Base-by-base conservation (phyloP, 2,329 filamentous ascomycete species). In the Gliomastix tumulicola region DNA sequence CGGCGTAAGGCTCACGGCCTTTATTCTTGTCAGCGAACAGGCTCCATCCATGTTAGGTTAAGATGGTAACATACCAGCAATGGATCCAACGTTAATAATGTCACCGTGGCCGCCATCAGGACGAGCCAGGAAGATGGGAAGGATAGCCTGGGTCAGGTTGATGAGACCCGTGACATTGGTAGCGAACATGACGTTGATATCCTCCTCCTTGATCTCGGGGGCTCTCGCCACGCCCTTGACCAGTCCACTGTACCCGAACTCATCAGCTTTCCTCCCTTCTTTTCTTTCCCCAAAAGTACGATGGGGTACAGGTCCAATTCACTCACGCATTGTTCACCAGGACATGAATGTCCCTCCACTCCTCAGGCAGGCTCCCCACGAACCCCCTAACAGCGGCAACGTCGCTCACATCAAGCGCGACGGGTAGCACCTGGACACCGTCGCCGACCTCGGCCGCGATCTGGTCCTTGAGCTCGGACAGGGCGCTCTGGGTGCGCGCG, bases 101-200 rank as follows among this genome's bases (percentile, higher is more conserved):
- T 97, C 92, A 49, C 90, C 90, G 30, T 75, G 69, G 39, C 88
- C 89, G 41, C 84, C 82, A 39, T 90, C 73, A 54, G 64, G 76
- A 60, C 74, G 85, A 49, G 76, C 69, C 61, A 88, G 83, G 71
- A 89, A 94, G 56, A 88, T 80, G 36, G 85, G 79, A 15, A 97
- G 62, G 30, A 96, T 71, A 32, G 86, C 86, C 69, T 98, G 92
- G 1, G 92, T 97, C 84, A 97, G 87, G 69, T 90, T 86, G 68
- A 98, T 92, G 22, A 98, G 71, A 20, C 92, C 92, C 3, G 84
- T 92, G 36, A 97, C 89, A 58, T 98, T 98, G 40, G 92, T 97
- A 32, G 76, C 66, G 56, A 96, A 87, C 88, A 97, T 96, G 57
- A 81, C 54, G 50, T 84, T 72, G 50, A 96, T 84, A 63, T 98